Conservation (phyloP, 1,284 basidiomycete species). For the Agroathelia rolfsii region DNA sequence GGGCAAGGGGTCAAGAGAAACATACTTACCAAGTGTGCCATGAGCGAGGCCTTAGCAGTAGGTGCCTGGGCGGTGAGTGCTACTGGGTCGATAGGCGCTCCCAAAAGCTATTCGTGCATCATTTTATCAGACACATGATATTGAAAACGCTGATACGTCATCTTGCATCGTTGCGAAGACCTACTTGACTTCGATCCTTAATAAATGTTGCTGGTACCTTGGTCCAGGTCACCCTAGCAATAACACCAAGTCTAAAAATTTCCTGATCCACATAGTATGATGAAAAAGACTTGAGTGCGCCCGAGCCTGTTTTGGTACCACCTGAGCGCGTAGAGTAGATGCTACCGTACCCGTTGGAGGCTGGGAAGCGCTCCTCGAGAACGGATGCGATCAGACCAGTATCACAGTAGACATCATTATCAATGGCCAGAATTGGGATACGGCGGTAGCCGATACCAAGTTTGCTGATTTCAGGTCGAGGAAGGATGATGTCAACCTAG, state of each 20-base stretch:
- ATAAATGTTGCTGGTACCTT: slow-evolving; percentile 38
- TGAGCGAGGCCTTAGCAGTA: slow-evolving; percentile 23
- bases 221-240: slow-evolving; percentile 35
- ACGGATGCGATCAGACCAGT: slow-evolving; percentile 36
- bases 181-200: slow-evolving; percentile 34
- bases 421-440: slow-evolving; percentile 47
- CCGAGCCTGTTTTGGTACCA: slow-evolving; percentile 31
- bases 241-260: slow-evolving; percentile 32
- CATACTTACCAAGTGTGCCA: slow-evolving; percentile 29
- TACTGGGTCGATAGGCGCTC: slow-evolving; percentile 26
- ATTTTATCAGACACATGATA: too few relatives aligned
- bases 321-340: slow-evolving; percentile 36
- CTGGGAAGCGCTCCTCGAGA: slow-evolving; percentile 40
- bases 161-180: too few relatives aligned
- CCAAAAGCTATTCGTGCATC: too few relatives aligned
- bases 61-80: slow-evolving; percentile 24
- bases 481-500: slow-evolving; percentile 38
- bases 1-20: too few relatives aligned
- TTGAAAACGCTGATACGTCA: too few relatives aligned
- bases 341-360: slow-evolving; percentile 33
- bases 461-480: slow-evolving; percentile 43
- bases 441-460: slow-evolving; percentile 43
- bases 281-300: slow-evolving; percentile 35
- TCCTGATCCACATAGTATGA: slow-evolving; percentile 34
- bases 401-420: slow-evolving; percentile 46